Percentiles rank a stretch among this genome's conserved stretches.
Evolutionary conservation across 495 filamentous ascomycete species (phyloP).

Genomic region (Staphylotrichum longicolle): DNA sequence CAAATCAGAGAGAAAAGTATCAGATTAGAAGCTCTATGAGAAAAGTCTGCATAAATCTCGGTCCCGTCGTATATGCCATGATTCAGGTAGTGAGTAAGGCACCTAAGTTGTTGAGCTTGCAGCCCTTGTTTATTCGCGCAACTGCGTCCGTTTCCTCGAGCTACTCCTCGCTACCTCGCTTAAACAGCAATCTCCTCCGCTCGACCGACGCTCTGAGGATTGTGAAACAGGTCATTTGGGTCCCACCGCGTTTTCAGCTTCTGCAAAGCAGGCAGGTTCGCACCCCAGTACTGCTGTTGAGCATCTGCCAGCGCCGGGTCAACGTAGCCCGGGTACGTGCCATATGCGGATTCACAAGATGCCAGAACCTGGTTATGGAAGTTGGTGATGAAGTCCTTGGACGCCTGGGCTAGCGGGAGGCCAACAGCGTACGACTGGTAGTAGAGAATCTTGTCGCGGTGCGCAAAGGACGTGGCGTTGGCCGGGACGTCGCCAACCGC

Average conservation of each 20-base stretch:
- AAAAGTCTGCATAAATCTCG: no score
- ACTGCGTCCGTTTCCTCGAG: no score
- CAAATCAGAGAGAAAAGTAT: no score
- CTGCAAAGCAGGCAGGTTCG: constrained; percentile 46
- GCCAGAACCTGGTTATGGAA: constrained; percentile 44
- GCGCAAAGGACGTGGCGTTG: constrained; percentile 55
- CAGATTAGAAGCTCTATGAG: no score
- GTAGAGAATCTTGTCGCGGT: constrained; percentile 57
- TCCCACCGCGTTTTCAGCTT: constrained; percentile 56
- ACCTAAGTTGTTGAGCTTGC: no score
- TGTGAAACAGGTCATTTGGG: constrained; percentile 57
- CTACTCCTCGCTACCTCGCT: no score
- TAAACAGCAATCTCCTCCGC: constrained; percentile 19
- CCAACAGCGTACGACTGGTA: constrained; percentile 59
- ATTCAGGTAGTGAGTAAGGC: no score
- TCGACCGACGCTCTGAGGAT: constrained; percentile 57
- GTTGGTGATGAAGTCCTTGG: constrained; percentile 48
- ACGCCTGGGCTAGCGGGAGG: constrained; percentile 42
- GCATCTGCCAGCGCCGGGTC: constrained; percentile 57
- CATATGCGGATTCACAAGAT: constrained; percentile 38
- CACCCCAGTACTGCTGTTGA: constrained; percentile 58
- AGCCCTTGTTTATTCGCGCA: no score
- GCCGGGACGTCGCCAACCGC: constrained; percentile 45
- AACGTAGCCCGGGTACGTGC: constrained; percentile 70
- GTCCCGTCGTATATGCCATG: no score